Base-by-base conservation (phyloP, 2,329 filamentous ascomycete genomes). In the Furcasterigmium furcatum region DNA sequence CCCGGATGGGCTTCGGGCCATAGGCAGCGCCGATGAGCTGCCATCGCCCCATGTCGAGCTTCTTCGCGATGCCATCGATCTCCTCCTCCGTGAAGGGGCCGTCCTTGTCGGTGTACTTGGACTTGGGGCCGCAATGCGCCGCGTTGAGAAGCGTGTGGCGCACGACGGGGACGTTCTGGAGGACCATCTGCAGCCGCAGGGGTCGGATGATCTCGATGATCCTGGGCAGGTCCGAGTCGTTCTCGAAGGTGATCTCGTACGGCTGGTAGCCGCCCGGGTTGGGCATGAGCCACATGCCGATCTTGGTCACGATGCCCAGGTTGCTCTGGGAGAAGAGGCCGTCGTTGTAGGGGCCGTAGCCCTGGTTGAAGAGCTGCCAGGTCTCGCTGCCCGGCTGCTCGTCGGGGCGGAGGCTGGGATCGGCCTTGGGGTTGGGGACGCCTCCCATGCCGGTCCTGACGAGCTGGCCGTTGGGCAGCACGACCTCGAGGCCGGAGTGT, bases 271-370 rank as follows among this genome's bases (percentile, higher is more conserved):
- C 73, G 9, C 68, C 72, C 0, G 73, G 73, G 38, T 76, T 75
- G 2, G 71, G 70, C 76, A 79, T 79, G 27, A 80, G 62, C 60
- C 58, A 58, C 52, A 78, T 67, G 0, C 74, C 75, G 63, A 78
- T 74, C 58, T 77, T 77, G 4, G 72, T 74, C 3, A 76, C 73
- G 20, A 78, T 70, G 10, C 73, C 73, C 9, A 73, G 67, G 42
- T 76, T 76, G 1, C 67, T 72, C 50, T 77, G 73, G 0, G 70
- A 66, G 51, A 77, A 78, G 1, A 77, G 66, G 3, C 70, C 69
- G 20, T 65, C 63, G 14, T 57, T 56, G 24, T 57, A 57, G 1
- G 68, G 67, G 1, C 67, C 68, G 46, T 68, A 71, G 1, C 69
- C 68, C 35, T 63, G 66, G 4, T 65, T 62, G 48, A 72, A 73